Evolutionary conservation across 768 basidiomycete genomes (phyloP).

Genomic region (Melanogaster broomeanus): DNA sequence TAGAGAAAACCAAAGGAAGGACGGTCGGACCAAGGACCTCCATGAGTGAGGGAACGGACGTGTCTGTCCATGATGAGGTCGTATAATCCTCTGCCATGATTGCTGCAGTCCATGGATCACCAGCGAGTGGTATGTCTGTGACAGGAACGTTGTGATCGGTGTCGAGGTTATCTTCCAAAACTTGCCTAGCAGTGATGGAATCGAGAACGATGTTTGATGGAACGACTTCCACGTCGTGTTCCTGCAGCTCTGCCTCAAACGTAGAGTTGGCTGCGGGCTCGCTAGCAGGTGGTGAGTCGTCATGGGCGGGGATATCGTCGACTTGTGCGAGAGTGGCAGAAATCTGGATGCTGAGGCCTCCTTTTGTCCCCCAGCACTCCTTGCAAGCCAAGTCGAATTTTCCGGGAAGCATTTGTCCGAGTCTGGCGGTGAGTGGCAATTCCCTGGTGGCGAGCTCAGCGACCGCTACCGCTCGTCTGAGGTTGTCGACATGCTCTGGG

Average conservation of each 20-base stretch:
- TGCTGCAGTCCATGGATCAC: slow-evolving; percentile 30
- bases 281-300: background rate
- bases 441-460: slow-evolving; percentile 39
- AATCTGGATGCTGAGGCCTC: slow-evolving; percentile 30
- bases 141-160: slow-evolving; percentile 11
- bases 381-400: slow-evolving; percentile 51
- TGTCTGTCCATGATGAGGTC: slow-evolving; percentile 31
- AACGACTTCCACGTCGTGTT: slow-evolving; percentile 31
- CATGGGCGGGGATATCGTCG: background rate
- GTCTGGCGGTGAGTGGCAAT: slow-evolving; percentile 41
- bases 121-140: slow-evolving; percentile 16
- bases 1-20: slow-evolving; percentile 58
- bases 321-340: slow-evolving; percentile 1
- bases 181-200: slow-evolving; percentile 26
- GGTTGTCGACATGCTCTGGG: slow-evolving; percentile 17
- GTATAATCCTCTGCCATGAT: slow-evolving; percentile 23
- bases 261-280: slow-evolving; percentile 2
- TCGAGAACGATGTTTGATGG: slow-evolving; percentile 25
- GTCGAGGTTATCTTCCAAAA: slow-evolving; percentile 34
- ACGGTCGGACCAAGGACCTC: slow-evolving; percentile 53
- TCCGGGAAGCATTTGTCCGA: slow-evolving; percentile 41
- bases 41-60: slow-evolving; percentile 31
- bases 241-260: slow-evolving; percentile 43
- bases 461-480: slow-evolving; percentile 48
- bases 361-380: slow-evolving; percentile 48